phyloP scores from a whole-genome alignment of 495 filamentous ascomycete genomes.

The Lophium mytilinum region DNA sequence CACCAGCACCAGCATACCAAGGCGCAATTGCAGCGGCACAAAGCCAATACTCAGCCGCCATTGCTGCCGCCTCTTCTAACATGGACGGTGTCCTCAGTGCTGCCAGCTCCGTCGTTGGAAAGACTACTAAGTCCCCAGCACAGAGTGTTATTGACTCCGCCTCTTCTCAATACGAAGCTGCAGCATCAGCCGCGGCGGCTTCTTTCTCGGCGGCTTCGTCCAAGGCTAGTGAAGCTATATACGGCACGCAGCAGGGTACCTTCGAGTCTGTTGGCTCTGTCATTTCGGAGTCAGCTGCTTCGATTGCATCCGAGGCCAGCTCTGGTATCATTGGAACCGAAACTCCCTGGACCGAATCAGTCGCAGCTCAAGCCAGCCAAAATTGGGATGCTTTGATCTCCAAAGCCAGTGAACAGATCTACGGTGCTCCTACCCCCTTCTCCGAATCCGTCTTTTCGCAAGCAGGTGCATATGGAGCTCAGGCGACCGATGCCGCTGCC shows the following conservation, averaged over 20 bases:
- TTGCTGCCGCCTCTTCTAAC: slow-evolving; percentile 43
- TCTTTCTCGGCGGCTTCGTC: slow-evolving; percentile 26
- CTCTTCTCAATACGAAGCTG: slow-evolving; percentile 41
- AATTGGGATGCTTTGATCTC: slow-evolving; percentile 63
- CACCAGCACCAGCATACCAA: slow-evolving; percentile 39
- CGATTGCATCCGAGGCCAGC: slow-evolving; percentile 26
- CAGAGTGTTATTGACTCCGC: slow-evolving; percentile 40
- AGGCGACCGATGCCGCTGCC: slow-evolving; percentile 45
- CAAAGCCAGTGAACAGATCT: slow-evolving; percentile 61
- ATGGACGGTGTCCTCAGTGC: slow-evolving; percentile 38
- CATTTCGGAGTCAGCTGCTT: slow-evolving; percentile 28
- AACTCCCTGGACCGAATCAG: slow-evolving; percentile 38
- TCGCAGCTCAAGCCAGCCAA: slow-evolving; percentile 45
- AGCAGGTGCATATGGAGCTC: slow-evolving; percentile 35
- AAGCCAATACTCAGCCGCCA: slow-evolving; percentile 39
- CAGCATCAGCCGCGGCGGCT: slow-evolving; percentile 42
- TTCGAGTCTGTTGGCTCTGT: slow-evolving; percentile 38
- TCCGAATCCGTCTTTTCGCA: slow-evolving; percentile 40
- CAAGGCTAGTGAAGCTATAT: slow-evolving; percentile 23
- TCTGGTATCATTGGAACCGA: slow-evolving; percentile 38
- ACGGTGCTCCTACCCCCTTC: slow-evolving; percentile 63
- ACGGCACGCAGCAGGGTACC: slow-evolving; percentile 40
- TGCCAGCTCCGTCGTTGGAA: slow-evolving; percentile 20
- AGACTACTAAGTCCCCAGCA: slow-evolving; percentile 36
- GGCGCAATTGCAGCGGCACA: slow-evolving; percentile 29